Percentiles rank a stretch among this genome's conserved stretches.
Evolutionary conservation across 768 basidiomycete species (phyloP).

Genomic region (Coprinopsis marcescibilis): DNA sequence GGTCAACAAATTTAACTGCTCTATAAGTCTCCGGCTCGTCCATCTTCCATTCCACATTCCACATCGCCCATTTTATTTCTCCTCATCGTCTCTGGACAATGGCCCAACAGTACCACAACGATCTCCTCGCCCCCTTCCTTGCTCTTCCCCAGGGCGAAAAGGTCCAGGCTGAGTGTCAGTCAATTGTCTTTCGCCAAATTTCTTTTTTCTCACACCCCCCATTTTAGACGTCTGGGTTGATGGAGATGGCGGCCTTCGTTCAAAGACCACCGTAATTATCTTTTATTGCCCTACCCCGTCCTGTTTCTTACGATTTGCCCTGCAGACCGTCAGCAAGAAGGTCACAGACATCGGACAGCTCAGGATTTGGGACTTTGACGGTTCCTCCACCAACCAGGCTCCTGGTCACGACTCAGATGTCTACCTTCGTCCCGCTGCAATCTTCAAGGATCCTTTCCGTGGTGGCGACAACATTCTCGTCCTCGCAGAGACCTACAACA

Average conservation of each 20-base stretch:
- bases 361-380: constrained; percentile 99
- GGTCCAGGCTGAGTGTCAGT: constrained; percentile 90
- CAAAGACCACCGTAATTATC: constrained; percentile 85
- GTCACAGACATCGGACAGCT: constrained; percentile 86
- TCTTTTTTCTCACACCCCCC: constrained; percentile 12
- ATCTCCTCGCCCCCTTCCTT: constrained; percentile 87
- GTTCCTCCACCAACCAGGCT: constrained; percentile 96
- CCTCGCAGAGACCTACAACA: constrained; percentile 97
- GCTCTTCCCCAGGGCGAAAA: constrained; percentile 86
- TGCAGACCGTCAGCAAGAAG: constrained; percentile 80
- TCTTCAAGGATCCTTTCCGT: constrained; percentile 99
- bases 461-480: constrained; percentile 97
- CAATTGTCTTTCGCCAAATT: constrained; percentile 13
- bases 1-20: constrained; percentile 3
- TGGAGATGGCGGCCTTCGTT: constrained; percentile 89
- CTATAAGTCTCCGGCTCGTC: constrained; percentile 5
- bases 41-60: constrained; percentile 22
- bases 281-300: constrained; percentile 1
- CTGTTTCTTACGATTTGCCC: constrained; percentile 6
- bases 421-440: constrained; percentile 93
- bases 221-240: constrained; percentile 94
- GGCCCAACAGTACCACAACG: constrained; percentile 57
- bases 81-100: constrained; percentile 21
- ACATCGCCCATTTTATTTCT: constrained; percentile 18
- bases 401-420: constrained; percentile 95